These are phyloP conservation scores for Arabidopsis arenosa DNA, from an alignment of 345 rosid species.

Conservation along the genomic window DNA sequence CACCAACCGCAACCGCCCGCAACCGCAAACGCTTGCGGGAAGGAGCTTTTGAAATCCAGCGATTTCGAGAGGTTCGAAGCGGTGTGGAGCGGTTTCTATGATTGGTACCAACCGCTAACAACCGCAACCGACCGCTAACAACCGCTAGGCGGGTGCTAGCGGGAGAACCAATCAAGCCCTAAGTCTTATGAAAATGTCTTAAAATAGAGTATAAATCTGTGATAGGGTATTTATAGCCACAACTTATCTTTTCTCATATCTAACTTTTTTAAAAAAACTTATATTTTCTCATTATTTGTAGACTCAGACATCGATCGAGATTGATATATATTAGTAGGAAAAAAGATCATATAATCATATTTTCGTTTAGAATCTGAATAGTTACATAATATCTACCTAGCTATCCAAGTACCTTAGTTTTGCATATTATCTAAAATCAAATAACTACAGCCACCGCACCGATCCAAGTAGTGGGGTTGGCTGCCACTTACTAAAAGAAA, in stretches of 20 bases:
- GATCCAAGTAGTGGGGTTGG: slow-evolving; percentile 46
- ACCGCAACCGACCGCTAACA: too few relatives aligned
- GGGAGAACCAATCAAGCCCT: too few relatives aligned
- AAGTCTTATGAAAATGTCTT: not conserved
- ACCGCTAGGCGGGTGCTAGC: too few relatives aligned
- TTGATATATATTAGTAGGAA: not conserved
- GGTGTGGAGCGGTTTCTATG: too few relatives aligned
- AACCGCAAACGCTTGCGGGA: too few relatives aligned
- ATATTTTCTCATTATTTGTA: not conserved
- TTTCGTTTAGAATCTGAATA: not conserved
- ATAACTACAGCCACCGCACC: slow-evolving; percentile 32
- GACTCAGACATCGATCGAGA: not conserved
- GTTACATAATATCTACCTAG: slow-evolving; percentile 9
- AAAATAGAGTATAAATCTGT: not conserved
- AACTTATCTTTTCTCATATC: not conserved
- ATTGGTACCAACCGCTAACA: too few relatives aligned
- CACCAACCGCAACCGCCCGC: too few relatives aligned
- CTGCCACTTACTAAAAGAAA: slow-evolving; percentile 36
- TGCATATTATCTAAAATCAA: slow-evolving; percentile 15
- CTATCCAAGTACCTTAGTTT: slow-evolving; percentile 2
- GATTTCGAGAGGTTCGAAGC: too few relatives aligned
- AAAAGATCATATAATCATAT: not conserved
- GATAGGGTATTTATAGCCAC: not conserved
- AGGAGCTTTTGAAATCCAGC: too few relatives aligned
- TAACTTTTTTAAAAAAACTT: not conserved